phyloP scores from a whole-genome alignment of 345 rosid genomes.

The Murraya koenigii region DNA sequence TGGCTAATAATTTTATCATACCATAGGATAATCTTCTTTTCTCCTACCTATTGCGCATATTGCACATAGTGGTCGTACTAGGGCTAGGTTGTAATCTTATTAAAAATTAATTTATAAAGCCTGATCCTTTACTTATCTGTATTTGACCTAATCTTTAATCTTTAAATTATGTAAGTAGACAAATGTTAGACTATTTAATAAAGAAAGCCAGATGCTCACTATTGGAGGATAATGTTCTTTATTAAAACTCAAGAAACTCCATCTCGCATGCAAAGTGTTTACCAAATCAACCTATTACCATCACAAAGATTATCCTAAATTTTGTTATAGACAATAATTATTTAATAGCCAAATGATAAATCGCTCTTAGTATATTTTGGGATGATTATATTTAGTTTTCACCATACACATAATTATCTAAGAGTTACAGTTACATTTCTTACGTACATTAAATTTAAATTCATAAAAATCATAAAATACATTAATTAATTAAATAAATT shows the following conservation, averaged over 20 bases:
- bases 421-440: no score
- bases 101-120: neutral
- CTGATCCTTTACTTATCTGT: neutral
- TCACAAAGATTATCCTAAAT: neutral
- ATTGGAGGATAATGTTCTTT: constrained; percentile 19
- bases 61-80: neutral
- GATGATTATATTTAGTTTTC: no score
- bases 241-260: neutral
- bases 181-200: neutral
- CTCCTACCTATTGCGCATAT: neutral
- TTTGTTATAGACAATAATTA: no score
- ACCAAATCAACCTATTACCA: neutral
- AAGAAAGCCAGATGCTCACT: neutral
- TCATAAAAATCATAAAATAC: no score
- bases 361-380: no score
- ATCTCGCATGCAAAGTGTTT: neutral
- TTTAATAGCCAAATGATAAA: no score
- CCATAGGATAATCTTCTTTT: neutral
- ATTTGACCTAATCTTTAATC: constrained; percentile 8
- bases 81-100: neutral
- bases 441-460: no score
- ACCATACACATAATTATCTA: no score
- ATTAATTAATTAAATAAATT: no score
- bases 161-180: neutral
- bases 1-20: neutral